A percentile compares a stretch with the other conserved stretches of the same genome.
phyloP scores from a whole-genome alignment of 441 rosid species.

The Viola pubescens region DNA sequence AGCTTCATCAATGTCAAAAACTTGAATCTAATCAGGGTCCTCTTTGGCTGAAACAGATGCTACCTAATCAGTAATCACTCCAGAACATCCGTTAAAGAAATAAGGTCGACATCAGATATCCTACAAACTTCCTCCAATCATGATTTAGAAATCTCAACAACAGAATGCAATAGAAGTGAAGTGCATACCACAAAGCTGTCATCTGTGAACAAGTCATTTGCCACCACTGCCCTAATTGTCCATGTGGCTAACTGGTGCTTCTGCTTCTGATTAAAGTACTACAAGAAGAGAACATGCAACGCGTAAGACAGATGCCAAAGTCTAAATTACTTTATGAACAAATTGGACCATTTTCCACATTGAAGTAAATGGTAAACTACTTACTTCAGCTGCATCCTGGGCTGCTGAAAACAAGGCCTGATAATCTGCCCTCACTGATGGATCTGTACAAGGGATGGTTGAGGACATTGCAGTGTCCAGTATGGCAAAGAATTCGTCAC shows the following conservation, averaged over 20 bases:
- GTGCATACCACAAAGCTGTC: slow-evolving; percentile 85
- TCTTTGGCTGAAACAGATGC: too few relatives aligned
- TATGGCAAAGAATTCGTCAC: slow-evolving; percentile 57
- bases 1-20: too few relatives aligned
- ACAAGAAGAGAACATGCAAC: slow-evolving; percentile 15
- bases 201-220: slow-evolving; percentile 84
- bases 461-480: slow-evolving; percentile 82
- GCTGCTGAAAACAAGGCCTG: slow-evolving; percentile 74
- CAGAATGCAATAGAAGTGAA: slow-evolving; percentile 10
- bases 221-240: slow-evolving; percentile 71
- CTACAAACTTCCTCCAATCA: not conserved
- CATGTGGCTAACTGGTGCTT: slow-evolving; percentile 54
- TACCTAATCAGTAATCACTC: too few relatives aligned
- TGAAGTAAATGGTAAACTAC: slow-evolving; percentile 10
- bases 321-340: not conserved
- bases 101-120: too few relatives aligned
- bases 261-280: slow-evolving; percentile 70
- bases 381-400: slow-evolving; percentile 70
- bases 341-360: not conserved
- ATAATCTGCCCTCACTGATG: slow-evolving; percentile 53
- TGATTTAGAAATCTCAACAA: slow-evolving; percentile 5
- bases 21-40: too few relatives aligned
- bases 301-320: slow-evolving; percentile 8
- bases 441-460: slow-evolving; percentile 58
- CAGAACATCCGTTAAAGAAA: too few relatives aligned